These are phyloP conservation scores for Didymellaceae sp. DNA, from an alignment of 2,329 filamentous ascomycete species.

Conservation along the genomic window DNA sequence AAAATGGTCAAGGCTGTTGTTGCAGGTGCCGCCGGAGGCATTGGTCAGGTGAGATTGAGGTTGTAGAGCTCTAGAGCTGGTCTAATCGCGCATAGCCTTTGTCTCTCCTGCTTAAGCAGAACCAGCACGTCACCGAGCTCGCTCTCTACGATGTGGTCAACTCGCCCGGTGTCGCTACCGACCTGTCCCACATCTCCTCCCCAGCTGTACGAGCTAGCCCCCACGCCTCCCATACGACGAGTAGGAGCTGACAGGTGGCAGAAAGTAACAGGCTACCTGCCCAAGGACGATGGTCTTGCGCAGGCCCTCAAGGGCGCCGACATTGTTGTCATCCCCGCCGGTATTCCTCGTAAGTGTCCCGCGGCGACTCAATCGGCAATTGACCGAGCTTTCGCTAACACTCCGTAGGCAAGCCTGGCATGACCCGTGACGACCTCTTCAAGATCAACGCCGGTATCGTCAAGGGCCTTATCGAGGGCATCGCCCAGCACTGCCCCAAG, in stretches of 20 bases:
- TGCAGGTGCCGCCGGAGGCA: slow-evolving; percentile 96
- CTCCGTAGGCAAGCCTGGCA: slow-evolving; percentile 90
- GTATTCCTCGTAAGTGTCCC: slow-evolving; percentile 81
- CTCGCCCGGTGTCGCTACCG: slow-evolving; percentile 92
- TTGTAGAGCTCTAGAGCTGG: slow-evolving; percentile 4
- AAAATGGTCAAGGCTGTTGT: slow-evolving; percentile 62
- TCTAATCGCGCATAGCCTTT: slow-evolving; percentile 70
- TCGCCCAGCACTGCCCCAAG: slow-evolving; percentile 87
- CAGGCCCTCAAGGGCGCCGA: slow-evolving; percentile 89
- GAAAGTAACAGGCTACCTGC: slow-evolving; percentile 89
- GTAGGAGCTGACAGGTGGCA: slow-evolving; percentile 29
- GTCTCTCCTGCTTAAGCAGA: slow-evolving; percentile 93
- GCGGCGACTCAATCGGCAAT: background rate
- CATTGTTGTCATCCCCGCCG: slow-evolving; percentile 95
- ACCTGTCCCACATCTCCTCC: slow-evolving; percentile 96
- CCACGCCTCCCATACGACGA: slow-evolving; percentile 12
- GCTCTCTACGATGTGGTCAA: slow-evolving; percentile 99
- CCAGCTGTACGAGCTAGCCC: slow-evolving; percentile 67
- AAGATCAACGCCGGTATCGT: slow-evolving; percentile 99
- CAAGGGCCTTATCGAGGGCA: slow-evolving; percentile 86
- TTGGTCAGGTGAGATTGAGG: slow-evolving; percentile 78
- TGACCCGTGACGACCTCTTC: slow-evolving; percentile 99
- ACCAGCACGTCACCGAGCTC: slow-evolving; percentile 86
- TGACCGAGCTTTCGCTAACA: slow-evolving; percentile 24
- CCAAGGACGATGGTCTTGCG: slow-evolving; percentile 83